phyloP scores from a whole-genome alignment of 441 rosid species.

The Brassica balearica region DNA sequence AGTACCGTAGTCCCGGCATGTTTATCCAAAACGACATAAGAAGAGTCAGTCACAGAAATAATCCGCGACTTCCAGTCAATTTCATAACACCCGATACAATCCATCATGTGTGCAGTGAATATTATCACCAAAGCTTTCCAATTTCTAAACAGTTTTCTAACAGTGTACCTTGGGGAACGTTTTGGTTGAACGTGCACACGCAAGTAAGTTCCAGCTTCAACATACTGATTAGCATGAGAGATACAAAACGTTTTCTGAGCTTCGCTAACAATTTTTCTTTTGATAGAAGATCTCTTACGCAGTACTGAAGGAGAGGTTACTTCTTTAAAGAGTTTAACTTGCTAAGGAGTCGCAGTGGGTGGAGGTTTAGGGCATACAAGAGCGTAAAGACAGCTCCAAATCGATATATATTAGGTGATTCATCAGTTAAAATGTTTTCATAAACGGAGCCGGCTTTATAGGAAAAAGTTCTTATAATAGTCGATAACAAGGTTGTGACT shows the following conservation, averaged over 20 bases:
- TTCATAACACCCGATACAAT: slow-evolving; percentile 71
- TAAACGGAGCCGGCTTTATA: too few relatives aligned
- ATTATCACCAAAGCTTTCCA: neutral
- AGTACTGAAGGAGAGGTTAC: slow-evolving; percentile 67
- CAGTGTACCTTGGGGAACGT: slow-evolving; percentile 76
- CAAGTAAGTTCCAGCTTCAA: slow-evolving; percentile 81
- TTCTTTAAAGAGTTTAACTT: slow-evolving; percentile 62
- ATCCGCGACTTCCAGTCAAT: slow-evolving; percentile 88
- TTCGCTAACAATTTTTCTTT: slow-evolving; percentile 82
- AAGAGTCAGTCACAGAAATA: slow-evolving; percentile 70
- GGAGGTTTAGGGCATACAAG: slow-evolving; percentile 88
- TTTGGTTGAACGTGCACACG: slow-evolving; percentile 90
- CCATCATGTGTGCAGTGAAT: neutral
- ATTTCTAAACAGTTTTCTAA: neutral
- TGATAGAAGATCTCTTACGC: slow-evolving; percentile 66
- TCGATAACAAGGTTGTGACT: too few relatives aligned
- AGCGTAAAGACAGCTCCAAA: slow-evolving; percentile 92
- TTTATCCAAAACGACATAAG: slow-evolving; percentile 76
- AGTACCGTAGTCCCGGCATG: slow-evolving; percentile 88
- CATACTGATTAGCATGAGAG: slow-evolving; percentile 59
- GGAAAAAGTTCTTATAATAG: too few relatives aligned
- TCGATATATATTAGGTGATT: neutral
- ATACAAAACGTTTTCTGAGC: slow-evolving; percentile 86
- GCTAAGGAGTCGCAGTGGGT: slow-evolving; percentile 72
- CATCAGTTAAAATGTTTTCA: too few relatives aligned